These are phyloP conservation scores for Rosa lucieae DNA, from an alignment of 306 rosid genomes.

Conservation along the genomic window DNA sequence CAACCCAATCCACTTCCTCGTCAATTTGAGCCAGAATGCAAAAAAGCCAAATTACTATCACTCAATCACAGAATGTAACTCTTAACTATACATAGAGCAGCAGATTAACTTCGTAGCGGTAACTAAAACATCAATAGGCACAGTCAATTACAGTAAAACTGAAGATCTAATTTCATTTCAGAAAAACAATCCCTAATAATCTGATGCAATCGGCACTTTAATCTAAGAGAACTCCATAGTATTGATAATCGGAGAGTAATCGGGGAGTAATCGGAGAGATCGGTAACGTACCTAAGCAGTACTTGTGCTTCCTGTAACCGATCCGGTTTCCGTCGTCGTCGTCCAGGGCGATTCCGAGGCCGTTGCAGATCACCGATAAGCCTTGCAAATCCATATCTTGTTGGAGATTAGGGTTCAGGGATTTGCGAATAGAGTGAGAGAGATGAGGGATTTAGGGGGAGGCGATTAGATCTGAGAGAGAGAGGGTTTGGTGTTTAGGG, in stretches of 20 bases:
- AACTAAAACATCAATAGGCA: neutral
- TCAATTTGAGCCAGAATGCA: neutral
- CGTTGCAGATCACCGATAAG: conserved; percentile 69
- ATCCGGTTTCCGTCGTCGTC: conserved; percentile 57
- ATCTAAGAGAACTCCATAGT: neutral
- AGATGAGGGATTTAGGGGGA: conserved; percentile 1
- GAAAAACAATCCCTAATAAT: neutral
- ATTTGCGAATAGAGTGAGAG: conserved; percentile 6
- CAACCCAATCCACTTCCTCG: neutral
- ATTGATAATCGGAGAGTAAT: neutral
- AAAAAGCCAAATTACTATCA: neutral
- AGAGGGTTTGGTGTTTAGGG: neutral
- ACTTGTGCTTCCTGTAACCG: conserved; percentile 61
- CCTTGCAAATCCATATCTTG: conserved; percentile 67
- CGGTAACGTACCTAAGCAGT: conserved; percentile 62
- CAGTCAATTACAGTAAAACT: neutral
- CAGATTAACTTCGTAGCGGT: neutral
- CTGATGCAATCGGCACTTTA: neutral
- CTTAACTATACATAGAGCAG: neutral
- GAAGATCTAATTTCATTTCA: neutral
- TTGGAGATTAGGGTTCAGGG: conserved; percentile 5
- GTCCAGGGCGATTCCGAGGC: conserved; percentile 59
- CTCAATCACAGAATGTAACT: neutral
- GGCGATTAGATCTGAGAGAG: conserved; percentile 16
- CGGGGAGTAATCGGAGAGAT: neutral